phyloP scores from a whole-genome alignment of 1,284 basidiomycete genomes.

The Lignosus rhinocerotis region DNA sequence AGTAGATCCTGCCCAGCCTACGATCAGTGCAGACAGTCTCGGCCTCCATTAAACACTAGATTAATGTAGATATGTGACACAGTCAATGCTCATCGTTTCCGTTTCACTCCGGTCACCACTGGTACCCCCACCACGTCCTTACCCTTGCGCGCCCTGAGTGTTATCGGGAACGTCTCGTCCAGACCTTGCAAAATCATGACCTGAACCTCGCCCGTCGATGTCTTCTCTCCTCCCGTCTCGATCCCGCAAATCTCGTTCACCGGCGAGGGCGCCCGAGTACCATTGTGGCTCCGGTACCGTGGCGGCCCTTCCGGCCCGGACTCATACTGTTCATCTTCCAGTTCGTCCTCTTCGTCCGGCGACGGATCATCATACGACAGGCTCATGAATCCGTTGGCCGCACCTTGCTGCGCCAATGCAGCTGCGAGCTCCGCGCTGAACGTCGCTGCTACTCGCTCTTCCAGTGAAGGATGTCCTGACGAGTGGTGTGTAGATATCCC shows the following conservation, averaged over 20 bases:
- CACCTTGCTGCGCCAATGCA: conserved; percentile 55
- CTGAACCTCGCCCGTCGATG: conserved; percentile 13
- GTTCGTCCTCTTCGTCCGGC: conserved; percentile 26
- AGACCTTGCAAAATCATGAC: conserved; percentile 25
- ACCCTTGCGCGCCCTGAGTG: conserved; percentile 59
- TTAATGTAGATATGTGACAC: conserved; percentile 18
- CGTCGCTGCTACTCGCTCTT: conserved; percentile 57
- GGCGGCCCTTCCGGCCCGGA: conserved; percentile 25
- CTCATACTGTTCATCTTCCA: conserved; percentile 46
- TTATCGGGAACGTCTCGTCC: conserved; percentile 56
- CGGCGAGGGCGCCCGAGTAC: conserved; percentile 10
- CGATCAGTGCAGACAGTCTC: neutral
- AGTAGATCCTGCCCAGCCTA: neutral
- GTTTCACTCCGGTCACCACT: conserved; percentile 52
- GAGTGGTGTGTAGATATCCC: conserved; percentile 2
- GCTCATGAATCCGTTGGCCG: neutral
- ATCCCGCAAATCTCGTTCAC: neutral
- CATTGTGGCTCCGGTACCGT: conserved; percentile 21
- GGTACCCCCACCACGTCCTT: conserved; percentile 48
- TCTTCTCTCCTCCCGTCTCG: conserved; percentile 5
- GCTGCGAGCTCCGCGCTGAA: conserved; percentile 76
- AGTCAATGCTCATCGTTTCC: conserved; percentile 46
- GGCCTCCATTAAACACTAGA: conserved; percentile 15
- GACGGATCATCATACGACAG: conserved; percentile 11
- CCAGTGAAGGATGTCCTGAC: conserved; percentile 47